Base-by-base conservation (phyloP, 306 rosid species). In the Cicer yamashitae region DNA sequence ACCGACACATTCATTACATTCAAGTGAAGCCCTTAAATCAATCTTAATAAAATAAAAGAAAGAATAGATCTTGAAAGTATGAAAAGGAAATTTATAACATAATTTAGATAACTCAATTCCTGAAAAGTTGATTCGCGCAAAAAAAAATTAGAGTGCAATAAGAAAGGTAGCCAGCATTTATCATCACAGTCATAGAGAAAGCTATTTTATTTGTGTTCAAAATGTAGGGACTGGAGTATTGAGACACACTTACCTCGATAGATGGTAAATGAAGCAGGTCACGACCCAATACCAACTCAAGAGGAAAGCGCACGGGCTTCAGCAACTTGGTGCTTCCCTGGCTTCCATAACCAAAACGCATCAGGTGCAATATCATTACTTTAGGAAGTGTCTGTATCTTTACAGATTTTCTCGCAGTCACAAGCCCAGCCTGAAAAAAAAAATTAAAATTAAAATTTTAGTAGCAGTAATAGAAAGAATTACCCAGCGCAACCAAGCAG, bases 261-360 rank as follows among this genome's bases (percentile, higher is more conserved):
- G 91, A 67, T 60, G 88, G 71, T 37, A 93, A 87, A 81, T 83
- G 85, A 38, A 96, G 96, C 76, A 96, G 58, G 43, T 92, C 96
- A 14, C 93, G 97, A 47, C 89, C 88, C 73, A 96, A 82, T 17
- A 88, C 85, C 82, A 96, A 59, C 59, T 89, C 98, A 13, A 88
- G 91, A 67, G 93, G 98, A 74, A 96, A 92, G 77, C 44, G 85
- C 75, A 96, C 98, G 1, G 92, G 88, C 92, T 96, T 96, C 66
- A 57, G 91, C 88, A 96, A 63, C 82, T 96, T 96, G n/a, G 98
- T 87, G 87, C 98, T 96, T 84, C 99, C 99, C 75, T 90, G 99
- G 82, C 86, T 88, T 85, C 98, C 99, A 73, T 96, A 96, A 76
- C 93, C 56, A 79, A 96, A 96, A 12, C 98, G 97, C 98, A 78